phyloP scores from a whole-genome alignment of 306 rosid genomes.

The Cicer pinnatifidum region DNA sequence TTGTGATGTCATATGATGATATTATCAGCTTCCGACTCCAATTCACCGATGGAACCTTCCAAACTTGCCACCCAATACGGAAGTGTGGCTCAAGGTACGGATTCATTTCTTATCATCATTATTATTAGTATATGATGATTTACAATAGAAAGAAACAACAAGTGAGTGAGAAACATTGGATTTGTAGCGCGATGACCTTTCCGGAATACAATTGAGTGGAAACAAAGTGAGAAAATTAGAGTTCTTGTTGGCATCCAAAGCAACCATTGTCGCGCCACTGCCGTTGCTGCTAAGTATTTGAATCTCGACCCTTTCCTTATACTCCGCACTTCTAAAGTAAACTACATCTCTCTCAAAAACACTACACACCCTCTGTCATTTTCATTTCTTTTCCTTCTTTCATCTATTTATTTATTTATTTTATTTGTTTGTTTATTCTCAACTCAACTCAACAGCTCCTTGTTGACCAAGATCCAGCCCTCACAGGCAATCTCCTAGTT shows the following conservation, averaged over 20 bases:
- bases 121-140: too few relatives aligned
- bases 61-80: constrained; percentile 72
- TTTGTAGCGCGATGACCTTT: constrained; percentile 85
- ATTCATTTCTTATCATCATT: background rate
- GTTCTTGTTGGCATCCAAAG: constrained; percentile 93
- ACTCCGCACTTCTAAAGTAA: constrained; percentile 78
- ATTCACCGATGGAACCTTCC: constrained; percentile 97
- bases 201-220: constrained; percentile 96
- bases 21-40: constrained; percentile 79
- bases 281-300: constrained; percentile 89
- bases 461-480: constrained; percentile 83
- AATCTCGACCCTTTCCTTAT: constrained; percentile 83
- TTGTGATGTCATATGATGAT: too few relatives aligned
- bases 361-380: too few relatives aligned
- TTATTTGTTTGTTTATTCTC: background rate
- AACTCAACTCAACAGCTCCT: constrained; percentile 44
- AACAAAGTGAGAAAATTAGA: constrained; percentile 92
- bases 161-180: background rate
- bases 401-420: too few relatives aligned
- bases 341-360: too few relatives aligned
- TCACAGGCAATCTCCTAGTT: constrained; percentile 82
- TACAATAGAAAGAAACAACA: too few relatives aligned
- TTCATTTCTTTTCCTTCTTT: too few relatives aligned
- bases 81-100: constrained; percentile 77
- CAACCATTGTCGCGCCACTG: constrained; percentile 97